Base-by-base conservation (phyloP, 164 flowering plant species). In the Kingdonia uniflora region DNA sequence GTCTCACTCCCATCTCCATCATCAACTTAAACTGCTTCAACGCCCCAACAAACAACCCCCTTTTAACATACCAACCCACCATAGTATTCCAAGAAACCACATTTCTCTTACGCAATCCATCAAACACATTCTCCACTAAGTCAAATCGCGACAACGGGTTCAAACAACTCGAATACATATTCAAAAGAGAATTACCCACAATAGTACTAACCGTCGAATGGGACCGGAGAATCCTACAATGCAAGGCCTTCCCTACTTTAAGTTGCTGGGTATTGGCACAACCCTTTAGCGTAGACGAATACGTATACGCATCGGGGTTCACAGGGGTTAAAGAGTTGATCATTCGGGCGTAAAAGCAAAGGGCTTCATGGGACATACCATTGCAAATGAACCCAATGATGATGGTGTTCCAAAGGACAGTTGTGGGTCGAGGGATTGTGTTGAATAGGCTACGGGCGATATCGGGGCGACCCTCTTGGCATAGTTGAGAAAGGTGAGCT, bases 361-460 rank as follows among this genome's bases (percentile, higher is more conserved):
- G 70, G n/a, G 95, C 95, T 38, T 87, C 81, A 6, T 65, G n/a
- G 37, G 87, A 82, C 74, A 87, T 42, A 60, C 71, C 69, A 57
- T 87, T 87, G 73, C 92, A 87, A 51, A 87, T 66, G 68, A 77
- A 78, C 6, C 98, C 96, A 45, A 91, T 85, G 42, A 91, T 80
- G 42, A 91, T 65, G 21, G 96, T 76, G 85, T 91, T 91, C 92
- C 94, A 91, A 11, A 84, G 73, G 14, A 81, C 78, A 16, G 95
- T 85, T 14, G 73, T 65, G 35, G 92, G 98, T 19, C 69, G 70
- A 25, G 90, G 82, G 67, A 91, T 62, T 26, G 80, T 43, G 57
- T 91, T 86, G 65, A 91, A 85, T 50, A 85, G 74, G 43, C 72
- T 81, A 60, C 79, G 85, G 17, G 98, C 98, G 11, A 76, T 62